These are phyloP conservation scores for Ascochyta fabae DNA, from an alignment of 2,329 filamentous ascomycete species.

Conservation along the genomic window DNA sequence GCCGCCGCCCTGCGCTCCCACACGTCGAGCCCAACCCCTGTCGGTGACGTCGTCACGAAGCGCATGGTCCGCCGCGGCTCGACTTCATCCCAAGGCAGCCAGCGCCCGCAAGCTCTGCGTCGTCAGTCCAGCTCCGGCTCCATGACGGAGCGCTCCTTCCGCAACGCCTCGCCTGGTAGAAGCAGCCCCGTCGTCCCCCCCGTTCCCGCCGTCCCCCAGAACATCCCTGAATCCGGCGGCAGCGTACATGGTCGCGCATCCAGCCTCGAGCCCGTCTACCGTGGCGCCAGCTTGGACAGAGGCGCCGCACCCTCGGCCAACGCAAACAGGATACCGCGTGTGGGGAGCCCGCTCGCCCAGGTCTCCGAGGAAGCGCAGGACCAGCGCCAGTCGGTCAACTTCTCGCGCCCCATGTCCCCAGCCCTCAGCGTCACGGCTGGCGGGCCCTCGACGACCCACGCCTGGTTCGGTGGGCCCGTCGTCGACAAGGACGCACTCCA, in stretches of 20 bases:
- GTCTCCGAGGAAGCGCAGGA: conserved; percentile 54
- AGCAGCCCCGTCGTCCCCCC: conserved; percentile 63
- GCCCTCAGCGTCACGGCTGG: conserved; percentile 20
- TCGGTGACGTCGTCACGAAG: conserved; percentile 86
- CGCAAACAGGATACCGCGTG: conserved; percentile 33
- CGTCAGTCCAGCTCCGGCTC: conserved; percentile 72
- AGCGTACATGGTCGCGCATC: conserved; percentile 47
- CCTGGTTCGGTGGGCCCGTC: conserved; percentile 52
- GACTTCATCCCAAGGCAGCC: conserved; percentile 66
- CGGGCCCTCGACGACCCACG: conserved; percentile 23
- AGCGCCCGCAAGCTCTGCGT: conserved; percentile 48
- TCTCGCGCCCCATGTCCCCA: conserved; percentile 61
- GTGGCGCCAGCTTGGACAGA: conserved; percentile 53
- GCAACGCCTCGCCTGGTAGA: conserved; percentile 66
- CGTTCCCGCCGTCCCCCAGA: conserved; percentile 73
- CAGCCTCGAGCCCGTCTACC: conserved; percentile 59
- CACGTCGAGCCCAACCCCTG: conserved; percentile 77
- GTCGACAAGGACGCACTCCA: conserved; percentile 40
- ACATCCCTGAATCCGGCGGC: conserved; percentile 42
- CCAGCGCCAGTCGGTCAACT: conserved; percentile 57
- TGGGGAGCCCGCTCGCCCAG: conserved; percentile 48
- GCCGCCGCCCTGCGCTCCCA: conserved; percentile 82
- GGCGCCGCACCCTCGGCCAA: conserved; percentile 27
- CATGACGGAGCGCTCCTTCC: conserved; percentile 89
- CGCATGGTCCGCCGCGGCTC: conserved; percentile 79